A percentile compares a stretch with the other conserved stretches of the same genome.
phyloP scores from a whole-genome alignment of 495 filamentous ascomycete genomes.

The Melanomma pulvis-pyrius region DNA sequence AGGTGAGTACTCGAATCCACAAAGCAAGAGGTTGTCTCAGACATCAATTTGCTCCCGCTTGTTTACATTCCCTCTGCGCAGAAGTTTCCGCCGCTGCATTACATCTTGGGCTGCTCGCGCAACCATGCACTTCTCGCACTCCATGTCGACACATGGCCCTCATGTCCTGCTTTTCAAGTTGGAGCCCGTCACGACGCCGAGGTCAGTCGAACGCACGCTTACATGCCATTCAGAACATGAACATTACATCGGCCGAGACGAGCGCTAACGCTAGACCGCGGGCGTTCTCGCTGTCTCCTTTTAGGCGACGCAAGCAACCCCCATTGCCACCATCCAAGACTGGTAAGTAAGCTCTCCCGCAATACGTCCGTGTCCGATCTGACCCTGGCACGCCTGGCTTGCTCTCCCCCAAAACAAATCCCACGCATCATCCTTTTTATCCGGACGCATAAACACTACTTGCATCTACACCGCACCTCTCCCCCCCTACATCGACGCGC shows the following conservation, averaged over 20 bases:
- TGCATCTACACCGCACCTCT: not conserved
- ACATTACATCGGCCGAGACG: not conserved
- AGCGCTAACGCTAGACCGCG: not conserved
- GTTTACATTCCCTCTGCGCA: not conserved
- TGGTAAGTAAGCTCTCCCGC: not conserved
- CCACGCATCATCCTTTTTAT: conserved; percentile 10
- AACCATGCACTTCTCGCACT: not conserved
- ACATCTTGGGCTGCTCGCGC: not conserved
- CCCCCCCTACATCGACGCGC: not conserved
- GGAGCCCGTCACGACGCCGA: not conserved
- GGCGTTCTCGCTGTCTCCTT: not conserved
- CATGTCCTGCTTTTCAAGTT: not conserved
- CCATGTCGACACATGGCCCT: not conserved
- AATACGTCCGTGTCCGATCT: not conserved
- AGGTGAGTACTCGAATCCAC: not conserved
- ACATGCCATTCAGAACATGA: not conserved
- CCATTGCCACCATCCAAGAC: not conserved
- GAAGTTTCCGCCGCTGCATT: not conserved
- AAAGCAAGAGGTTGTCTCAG: not conserved
- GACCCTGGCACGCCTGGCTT: conserved; percentile 3
- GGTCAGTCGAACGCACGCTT: not conserved
- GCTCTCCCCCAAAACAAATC: not conserved
- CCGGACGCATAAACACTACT: conserved; percentile 9
- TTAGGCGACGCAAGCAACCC: not conserved
- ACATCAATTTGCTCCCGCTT: not conserved